Base-by-base conservation (phyloP, 495 filamentous ascomycete genomes). In the Aspergillus cavernicola region DNA sequence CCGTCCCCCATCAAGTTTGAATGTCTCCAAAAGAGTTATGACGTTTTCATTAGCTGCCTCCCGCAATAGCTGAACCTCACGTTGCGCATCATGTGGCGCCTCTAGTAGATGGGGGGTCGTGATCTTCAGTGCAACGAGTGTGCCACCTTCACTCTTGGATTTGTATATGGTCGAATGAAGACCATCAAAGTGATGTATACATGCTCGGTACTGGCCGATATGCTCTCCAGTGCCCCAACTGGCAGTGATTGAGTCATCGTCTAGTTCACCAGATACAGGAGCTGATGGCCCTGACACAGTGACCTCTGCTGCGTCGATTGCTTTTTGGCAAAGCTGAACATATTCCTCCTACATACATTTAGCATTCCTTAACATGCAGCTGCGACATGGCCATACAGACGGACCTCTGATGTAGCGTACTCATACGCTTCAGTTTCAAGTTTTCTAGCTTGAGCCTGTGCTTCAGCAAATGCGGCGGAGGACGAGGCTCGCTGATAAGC, bases 81-180 rank as follows among this genome's bases (percentile, higher is more conserved):
- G 82, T 18, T 76, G 66, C 3, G 87, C 84, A 66, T 91, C 80
- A 70, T 99, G 93, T 16, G 93, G 93, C 12, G 87, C 81, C 24
- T 79, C 78, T 72, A 85, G 80, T 16, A 75, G 63, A 44, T 85
- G 85, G 13, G 90, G 89, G 11, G 79, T 82, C 11, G 92, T 95
- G 37, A 96, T 82, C 66, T 98, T 98, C 23, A 98, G 70, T n/a
- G 93, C 92, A 7, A 86, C 76, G 8, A 82, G 37, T 40, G 36
- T 70, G 42, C 58, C 69, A 59, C 71, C 65, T 6, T 63, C 46
- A 8, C 39, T 31, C 40, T 53, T 59, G 6, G 85, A 78, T 57
- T 78, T 82, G 72, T 92, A 97, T 41, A 99, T 84, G 31, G 80
- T 80, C 22, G 93, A 93, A 62, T 90, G 92, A 7, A 93, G 72